Base-by-base conservation (phyloP, 2,329 filamentous ascomycete genomes). In the Colletotrichum limetticola region DNA sequence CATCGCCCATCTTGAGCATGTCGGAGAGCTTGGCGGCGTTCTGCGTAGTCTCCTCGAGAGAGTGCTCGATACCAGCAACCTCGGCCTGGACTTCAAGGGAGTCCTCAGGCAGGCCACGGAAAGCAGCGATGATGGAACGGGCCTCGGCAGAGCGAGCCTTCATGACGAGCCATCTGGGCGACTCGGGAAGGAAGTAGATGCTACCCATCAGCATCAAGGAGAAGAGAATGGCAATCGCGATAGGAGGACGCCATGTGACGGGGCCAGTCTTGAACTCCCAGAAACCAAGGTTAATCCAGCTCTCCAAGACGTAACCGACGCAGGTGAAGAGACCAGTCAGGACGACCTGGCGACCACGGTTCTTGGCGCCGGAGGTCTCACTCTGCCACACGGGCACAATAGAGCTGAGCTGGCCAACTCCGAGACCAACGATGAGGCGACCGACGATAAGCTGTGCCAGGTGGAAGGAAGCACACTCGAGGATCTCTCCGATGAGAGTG, bases 41-140 rank as follows among this genome's bases (percentile, higher is more conserved):
- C 4, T 78, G 74, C n/a, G 56, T 66, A 5, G 84, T 83, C 66
- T 84, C 81, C 75, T 88, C 86, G 30, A 88, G 83, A 0, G 85
- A 85, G 71, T 83, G 80, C 74, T 88, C 85, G 32, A 89, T 88
- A 35, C 82, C 85, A 2, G 80, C 79, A 4, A 89, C 79, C 74
- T 88, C 87, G 2, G 80, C 79, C 63, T 86, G 83, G 30, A 91
- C 88, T 24, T 91, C 84, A 12, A 85, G 79, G 0, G 87, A 89
- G 55, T 84, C 79, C 9, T 78, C 77, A 66, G 87, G 81, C 3
- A 87, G 88, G 19, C 87, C 87, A 73, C 88, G 85, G 75, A 86
- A 87, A 52, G 82, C 83, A 57, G 78, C 68, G 8, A 83, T 77
- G 32, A 82, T 68, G 0, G 69, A 71, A 9, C 77, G 78, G 1